A percentile compares a stretch with the other conserved stretches of the same genome.
phyloP scores from a whole-genome alignment of 352 stramenopile genomes.

The Paralagenidium karlingii region DNA sequence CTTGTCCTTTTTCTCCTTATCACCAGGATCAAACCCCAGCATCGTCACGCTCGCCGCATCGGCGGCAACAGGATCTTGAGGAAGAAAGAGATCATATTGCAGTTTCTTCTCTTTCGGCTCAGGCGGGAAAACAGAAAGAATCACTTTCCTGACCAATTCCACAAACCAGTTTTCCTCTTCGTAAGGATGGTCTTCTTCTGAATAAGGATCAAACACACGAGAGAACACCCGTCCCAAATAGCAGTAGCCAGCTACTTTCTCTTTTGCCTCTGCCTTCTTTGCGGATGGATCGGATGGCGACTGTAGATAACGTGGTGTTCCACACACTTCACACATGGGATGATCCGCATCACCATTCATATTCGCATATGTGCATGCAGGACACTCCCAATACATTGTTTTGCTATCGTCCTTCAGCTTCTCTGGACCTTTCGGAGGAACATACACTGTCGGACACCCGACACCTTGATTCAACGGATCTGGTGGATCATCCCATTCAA shows the following conservation, averaged over 20 bases:
- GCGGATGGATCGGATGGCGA: conserved; percentile 6
- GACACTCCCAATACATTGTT: conserved; percentile 79
- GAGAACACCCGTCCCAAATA: conserved; percentile 54
- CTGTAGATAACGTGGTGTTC: conserved; percentile 23
- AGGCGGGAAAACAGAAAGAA: conserved; percentile 57
- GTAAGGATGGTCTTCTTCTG: conserved; percentile 56
- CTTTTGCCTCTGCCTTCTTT: conserved; percentile 8
- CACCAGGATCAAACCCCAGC: conserved; percentile 51
- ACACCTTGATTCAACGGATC: conserved; percentile 74
- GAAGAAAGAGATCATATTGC: conserved; percentile 61
- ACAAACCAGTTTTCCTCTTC: conserved; percentile 60
- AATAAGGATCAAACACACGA: conserved; percentile 68
- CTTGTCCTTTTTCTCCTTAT: conserved; percentile 57
- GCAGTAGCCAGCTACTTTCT: conserved; percentile 25
- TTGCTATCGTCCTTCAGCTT: conserved; percentile 26
- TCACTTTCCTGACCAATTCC: conserved; percentile 39
- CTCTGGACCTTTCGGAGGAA: conserved; percentile 11
- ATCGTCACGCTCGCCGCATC: conserved; percentile 34
- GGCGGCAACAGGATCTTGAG: conserved; percentile 25
- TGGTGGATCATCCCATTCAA: conserved; percentile 79
- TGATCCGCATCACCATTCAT: conserved; percentile 77
- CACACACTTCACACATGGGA: conserved; percentile 67
- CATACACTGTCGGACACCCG: conserved; percentile 40
- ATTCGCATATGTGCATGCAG: conserved; percentile 73
- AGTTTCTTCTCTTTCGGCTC: conserved; percentile 74